A percentile compares a stretch with the other conserved stretches of the same genome.
Evolutionary conservation across 73 alveolate genomes (phyloP).

Genomic region (Blepharisma stoltei): DNA sequence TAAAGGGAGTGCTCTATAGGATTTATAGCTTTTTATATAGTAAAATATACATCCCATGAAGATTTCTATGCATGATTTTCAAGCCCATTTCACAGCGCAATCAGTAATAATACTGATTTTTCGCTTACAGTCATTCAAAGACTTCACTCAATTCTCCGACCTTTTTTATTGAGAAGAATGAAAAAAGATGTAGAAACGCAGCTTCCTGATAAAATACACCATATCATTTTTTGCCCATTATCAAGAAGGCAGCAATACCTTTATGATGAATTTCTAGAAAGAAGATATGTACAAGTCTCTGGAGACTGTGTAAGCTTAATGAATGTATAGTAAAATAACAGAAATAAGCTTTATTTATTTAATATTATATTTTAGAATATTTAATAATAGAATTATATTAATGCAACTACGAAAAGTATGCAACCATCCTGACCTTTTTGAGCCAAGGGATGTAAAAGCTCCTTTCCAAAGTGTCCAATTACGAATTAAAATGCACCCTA

Average conservation of each 20-base stretch:
- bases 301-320: constrained; percentile 91
- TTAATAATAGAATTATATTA: too few species aligned
- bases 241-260: constrained; percentile 95
- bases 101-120: constrained; percentile 73
- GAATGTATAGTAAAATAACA: too few species aligned
- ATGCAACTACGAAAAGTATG: constrained; percentile 98
- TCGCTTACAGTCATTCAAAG: constrained; percentile 77
- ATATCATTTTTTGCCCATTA: constrained; percentile 87
- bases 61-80: constrained; percentile 73
- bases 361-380: too few species aligned
- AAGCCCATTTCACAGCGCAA: constrained; percentile 87
- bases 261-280: constrained; percentile 95
- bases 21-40: too few species aligned
- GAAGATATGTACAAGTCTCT: constrained; percentile 76
- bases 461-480: constrained; percentile 50
- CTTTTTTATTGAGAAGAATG: constrained; percentile 95
- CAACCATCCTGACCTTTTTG: constrained; percentile 99
- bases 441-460: constrained; percentile 91
- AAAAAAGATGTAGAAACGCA: constrained; percentile 97
- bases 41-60: constrained; percentile 49
- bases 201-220: constrained; percentile 94
- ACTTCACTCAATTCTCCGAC: constrained; percentile 92
- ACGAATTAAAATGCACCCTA: constrained; percentile 12
- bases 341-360: too few species aligned
- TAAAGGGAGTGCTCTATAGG: too few species aligned